Percentiles rank a stretch among this genome's conserved stretches.
Conservation (phyloP, 345 rosid species). For the Carallia brachiata region DNA sequence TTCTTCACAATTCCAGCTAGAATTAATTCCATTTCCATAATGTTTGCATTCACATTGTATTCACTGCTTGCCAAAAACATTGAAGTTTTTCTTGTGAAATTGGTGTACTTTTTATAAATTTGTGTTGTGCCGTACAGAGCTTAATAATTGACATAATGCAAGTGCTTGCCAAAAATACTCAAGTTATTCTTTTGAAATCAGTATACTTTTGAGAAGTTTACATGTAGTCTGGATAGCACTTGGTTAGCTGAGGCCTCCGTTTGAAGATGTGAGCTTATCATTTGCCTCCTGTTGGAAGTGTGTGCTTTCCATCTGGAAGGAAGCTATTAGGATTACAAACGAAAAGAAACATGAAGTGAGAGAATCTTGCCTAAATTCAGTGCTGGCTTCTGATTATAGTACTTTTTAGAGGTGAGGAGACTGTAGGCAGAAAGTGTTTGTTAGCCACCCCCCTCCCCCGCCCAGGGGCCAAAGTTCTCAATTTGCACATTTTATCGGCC, state of each 20-base stretch:
- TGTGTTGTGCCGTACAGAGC: no score
- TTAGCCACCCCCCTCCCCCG: not conserved
- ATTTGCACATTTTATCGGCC: no score
- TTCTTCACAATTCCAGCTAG: not conserved
- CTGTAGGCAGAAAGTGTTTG: no score
- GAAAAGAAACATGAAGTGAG: not conserved
- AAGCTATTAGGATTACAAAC: not conserved
- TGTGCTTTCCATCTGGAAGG: not conserved
- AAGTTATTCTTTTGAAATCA: not conserved
- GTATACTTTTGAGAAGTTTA: not conserved
- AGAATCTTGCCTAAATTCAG: no score
- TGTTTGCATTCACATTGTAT: not conserved
- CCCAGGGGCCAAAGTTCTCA: no score
- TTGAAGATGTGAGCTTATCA: slow-evolving; percentile 6
- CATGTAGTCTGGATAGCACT: not conserved
- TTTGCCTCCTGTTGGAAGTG: not conserved
- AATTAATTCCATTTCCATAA: not conserved
- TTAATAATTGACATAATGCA: not conserved
- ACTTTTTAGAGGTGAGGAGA: no score
- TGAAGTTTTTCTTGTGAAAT: no score
- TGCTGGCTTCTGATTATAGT: no score
- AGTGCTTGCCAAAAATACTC: not conserved
- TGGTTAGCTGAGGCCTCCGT: not conserved
- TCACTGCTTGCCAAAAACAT: no score
- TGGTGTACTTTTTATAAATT: no score